Evolutionary conservation across 345 rosid genomes (phyloP).

Genomic region (Populus nigra): DNA sequence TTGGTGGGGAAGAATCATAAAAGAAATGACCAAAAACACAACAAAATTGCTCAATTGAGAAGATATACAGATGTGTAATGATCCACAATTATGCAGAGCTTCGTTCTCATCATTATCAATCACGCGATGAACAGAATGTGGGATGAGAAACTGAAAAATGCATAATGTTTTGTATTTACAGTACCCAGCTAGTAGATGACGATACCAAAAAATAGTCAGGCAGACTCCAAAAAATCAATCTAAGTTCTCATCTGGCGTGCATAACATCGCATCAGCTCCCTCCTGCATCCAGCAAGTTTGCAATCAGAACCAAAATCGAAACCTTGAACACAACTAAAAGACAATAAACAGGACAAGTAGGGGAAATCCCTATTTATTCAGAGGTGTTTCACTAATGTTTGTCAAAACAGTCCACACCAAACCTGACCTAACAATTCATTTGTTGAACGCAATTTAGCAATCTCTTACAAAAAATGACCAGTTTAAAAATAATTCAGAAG

Average conservation of each 20-base stretch:
- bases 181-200: slow-evolving; percentile 10
- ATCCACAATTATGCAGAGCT: slow-evolving; percentile 16
- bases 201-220: slow-evolving; percentile 8
- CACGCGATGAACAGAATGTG: slow-evolving; percentile 10
- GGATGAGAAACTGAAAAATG: slow-evolving; percentile 17
- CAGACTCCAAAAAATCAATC: background rate
- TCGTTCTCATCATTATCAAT: slow-evolving; percentile 12
- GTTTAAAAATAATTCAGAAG: background rate
- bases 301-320: background rate
- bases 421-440: background rate
- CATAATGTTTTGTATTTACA: slow-evolving; percentile 27
- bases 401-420: background rate
- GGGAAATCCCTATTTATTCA: background rate
- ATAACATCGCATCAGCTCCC: slow-evolving; percentile 31
- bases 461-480: background rate
- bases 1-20: background rate
- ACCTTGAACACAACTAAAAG: background rate
- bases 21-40: background rate
- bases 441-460: background rate
- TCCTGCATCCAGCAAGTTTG: slow-evolving; percentile 33
- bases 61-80: slow-evolving; percentile 13
- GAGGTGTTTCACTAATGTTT: background rate
- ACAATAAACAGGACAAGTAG: background rate
- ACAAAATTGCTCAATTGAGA: slow-evolving; percentile 3
- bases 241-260: background rate